Conservation (phyloP, 2,329 filamentous ascomycete species). For the Pseudogymnoascus sp. region DNA sequence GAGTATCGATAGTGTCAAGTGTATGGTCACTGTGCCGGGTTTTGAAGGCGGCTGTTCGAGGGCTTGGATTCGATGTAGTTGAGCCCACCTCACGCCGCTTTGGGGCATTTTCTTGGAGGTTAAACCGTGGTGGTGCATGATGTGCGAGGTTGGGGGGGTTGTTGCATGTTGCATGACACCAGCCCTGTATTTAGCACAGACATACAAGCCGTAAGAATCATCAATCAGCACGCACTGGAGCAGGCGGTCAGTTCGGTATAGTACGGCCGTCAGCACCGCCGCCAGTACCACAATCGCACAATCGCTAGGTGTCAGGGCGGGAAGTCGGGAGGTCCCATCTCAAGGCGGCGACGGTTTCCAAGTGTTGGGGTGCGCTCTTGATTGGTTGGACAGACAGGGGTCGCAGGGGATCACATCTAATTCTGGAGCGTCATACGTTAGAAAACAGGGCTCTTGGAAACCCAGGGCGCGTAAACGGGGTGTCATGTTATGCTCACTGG, state of each 20-base stretch:
- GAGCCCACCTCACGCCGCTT: conserved; percentile 5
- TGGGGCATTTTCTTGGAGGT: background rate
- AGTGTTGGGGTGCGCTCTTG: background rate
- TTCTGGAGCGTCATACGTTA: conserved; percentile 9
- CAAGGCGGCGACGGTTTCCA: conserved; percentile 7
- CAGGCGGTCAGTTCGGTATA: background rate
- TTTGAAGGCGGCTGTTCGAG: conserved; percentile 4
- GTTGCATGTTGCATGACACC: conserved; percentile 1
- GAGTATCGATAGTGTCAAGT: background rate
- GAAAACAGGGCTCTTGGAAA: conserved; percentile 6
- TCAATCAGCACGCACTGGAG: background rate
- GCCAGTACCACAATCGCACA: background rate
- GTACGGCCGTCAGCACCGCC: background rate
- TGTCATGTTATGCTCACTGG: conserved; percentile 5
- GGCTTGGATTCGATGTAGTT: background rate
- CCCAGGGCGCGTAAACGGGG: conserved; percentile 8
- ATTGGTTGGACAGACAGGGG: conserved; percentile 2
- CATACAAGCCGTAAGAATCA: background rate
- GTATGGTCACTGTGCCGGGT: background rate
- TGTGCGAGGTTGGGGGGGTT: background rate
- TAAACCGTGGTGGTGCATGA: background rate
- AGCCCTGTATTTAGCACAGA: background rate
- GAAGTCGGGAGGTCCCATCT: conserved; percentile 5
- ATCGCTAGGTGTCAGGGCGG: background rate
- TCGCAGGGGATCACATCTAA: background rate